Percentiles rank a stretch among this genome's conserved stretches.
Conservation (phyloP, 352 stramenopile species). For the Phytophthora litchii region DNA sequence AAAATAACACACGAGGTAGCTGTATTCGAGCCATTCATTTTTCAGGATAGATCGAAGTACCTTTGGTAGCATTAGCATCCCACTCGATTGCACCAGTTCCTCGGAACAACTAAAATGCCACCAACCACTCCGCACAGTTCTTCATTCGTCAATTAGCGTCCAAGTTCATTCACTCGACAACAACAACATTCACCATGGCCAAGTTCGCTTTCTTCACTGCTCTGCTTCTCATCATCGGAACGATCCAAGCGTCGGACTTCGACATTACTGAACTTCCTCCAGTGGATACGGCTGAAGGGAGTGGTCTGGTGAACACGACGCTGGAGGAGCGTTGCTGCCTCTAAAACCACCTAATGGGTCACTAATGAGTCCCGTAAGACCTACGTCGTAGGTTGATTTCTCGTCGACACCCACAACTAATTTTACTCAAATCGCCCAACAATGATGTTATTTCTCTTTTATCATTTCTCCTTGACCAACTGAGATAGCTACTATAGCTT, state of each 20-base stretch:
- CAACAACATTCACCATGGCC: slow-evolving; percentile 8
- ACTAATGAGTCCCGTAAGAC: not conserved
- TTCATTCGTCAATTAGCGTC: slow-evolving; percentile 21
- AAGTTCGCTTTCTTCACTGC: slow-evolving; percentile 25
- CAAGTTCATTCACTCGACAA: slow-evolving; percentile 8
- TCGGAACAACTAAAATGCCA: not conserved
- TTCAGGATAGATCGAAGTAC: not conserved
- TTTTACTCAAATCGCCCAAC: no score
- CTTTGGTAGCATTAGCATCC: not conserved
- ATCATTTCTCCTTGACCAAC: no score
- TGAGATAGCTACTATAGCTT: no score
- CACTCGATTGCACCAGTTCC: not conserved
- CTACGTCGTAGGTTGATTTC: not conserved
- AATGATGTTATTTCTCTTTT: no score
- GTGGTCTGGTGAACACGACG: slow-evolving; percentile 7
- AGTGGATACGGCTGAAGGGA: slow-evolving; percentile 4
- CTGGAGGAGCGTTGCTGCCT: slow-evolving; percentile 32
- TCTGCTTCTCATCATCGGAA: slow-evolving; percentile 19
- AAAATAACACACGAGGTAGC: no score
- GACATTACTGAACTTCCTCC: not conserved
- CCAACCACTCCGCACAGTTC: not conserved
- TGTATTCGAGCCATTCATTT: not conserved
- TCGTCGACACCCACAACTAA: not conserved
- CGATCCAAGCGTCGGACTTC: slow-evolving; percentile 1
- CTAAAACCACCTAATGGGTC: not conserved